Percentiles rank a stretch among this genome's conserved stretches.
Conservation (phyloP, 1,284 basidiomycete species). For the Ustilago hordei region DNA sequence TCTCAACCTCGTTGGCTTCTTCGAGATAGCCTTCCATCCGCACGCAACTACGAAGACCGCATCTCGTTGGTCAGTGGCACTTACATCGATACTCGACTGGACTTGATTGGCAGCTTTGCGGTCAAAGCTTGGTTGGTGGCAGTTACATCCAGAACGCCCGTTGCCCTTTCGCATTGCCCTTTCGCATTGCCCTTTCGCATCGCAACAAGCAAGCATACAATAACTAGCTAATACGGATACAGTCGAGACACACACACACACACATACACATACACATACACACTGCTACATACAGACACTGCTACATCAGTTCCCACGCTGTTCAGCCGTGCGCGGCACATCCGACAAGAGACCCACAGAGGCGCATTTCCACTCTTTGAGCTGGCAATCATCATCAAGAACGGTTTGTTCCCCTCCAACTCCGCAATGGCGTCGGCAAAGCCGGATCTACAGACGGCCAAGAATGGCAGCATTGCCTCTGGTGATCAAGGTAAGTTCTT, state of each 20-base stretch:
- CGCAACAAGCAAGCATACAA: background rate
- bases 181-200: background rate
- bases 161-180: background rate
- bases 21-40: constrained; percentile 5
- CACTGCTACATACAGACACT: no score
- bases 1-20: background rate
- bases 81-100: background rate
- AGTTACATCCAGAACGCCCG: background rate
- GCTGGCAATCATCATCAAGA: background rate
- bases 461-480: constrained; percentile 28
- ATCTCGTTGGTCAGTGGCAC: background rate
- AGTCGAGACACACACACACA: no score
- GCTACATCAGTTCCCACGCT: background rate
- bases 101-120: background rate
- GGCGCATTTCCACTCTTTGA: background rate
- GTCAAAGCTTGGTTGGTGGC: background rate
- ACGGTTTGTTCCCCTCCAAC: no score
- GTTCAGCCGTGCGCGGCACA: background rate
- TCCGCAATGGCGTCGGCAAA: background rate
- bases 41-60: background rate
- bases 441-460: constrained; percentile 18
- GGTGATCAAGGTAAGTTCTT: constrained; percentile 32
- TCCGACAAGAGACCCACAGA: background rate
- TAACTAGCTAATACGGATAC: background rate
- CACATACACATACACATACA: no score